Base-by-base conservation (phyloP, 2,329 filamentous ascomycete species). In the Fusarium robinianum region DNA sequence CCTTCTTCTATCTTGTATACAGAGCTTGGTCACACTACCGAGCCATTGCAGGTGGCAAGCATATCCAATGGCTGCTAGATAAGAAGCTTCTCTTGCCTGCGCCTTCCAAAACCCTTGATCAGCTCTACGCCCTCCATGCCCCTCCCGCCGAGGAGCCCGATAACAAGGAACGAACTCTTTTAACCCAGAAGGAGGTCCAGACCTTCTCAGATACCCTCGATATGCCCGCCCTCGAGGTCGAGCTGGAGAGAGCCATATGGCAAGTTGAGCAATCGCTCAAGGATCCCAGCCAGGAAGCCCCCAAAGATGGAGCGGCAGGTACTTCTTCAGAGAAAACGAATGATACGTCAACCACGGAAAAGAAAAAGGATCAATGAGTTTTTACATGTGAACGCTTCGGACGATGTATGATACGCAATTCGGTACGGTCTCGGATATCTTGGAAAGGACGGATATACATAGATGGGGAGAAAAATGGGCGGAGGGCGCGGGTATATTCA, bases 1-100 rank as follows among this genome's bases (percentile, higher is more conserved):
- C 94, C 12, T 97, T 97, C 75, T 97, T 97, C 75, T 99, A 97
- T 68, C 80, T 97, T 26, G 82, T 81, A 12, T 99, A 95, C 72
- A 81, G 94, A 53, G 87, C 90, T 17, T 97, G 88, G 86, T 95
- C 88, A 14, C 90, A 96, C 69, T 95, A 88, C 83, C 81, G 86
- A 72, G 94, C 94, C 39, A 73, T 95, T 40, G 81, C 83, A 24
- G 94, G 94, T 41, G 91, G 90, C 14, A 87, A 83, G 61, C 88
- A 97, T 65, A 73, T 97, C 22, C 81, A 92, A 55, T 94, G 89
- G 67, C 79, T 99, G 9, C 69, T 92, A 26, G 72, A 87, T 44
- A 84, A 91, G 55, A 81, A 85, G 33, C 78, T 94, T 18, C 73
- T 95, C 25, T 76, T 74, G 3, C 74, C 82, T 1, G 74, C 76